Evolutionary conservation across 2,329 filamentous ascomycete species (phyloP).

Genomic region (Microcera coccophila): DNA sequence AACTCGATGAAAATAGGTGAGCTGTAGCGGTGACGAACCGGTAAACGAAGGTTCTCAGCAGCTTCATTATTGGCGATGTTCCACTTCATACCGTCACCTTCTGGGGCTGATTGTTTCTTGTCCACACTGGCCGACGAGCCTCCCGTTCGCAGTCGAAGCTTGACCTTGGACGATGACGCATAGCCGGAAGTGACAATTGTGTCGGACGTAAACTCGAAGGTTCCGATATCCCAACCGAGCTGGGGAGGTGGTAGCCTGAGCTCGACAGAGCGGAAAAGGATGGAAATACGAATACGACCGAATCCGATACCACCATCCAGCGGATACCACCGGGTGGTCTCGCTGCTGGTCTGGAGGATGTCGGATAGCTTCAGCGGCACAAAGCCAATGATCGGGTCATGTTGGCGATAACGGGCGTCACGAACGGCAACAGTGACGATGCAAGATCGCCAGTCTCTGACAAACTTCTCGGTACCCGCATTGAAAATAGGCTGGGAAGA

Average conservation of each 20-base stretch:
- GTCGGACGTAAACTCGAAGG: constrained; percentile 79
- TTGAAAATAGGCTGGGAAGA: constrained; percentile 97
- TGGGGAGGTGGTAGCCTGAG: constrained; percentile 78
- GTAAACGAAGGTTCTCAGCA: constrained; percentile 60
- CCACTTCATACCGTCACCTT: constrained; percentile 51
- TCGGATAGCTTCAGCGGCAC: constrained; percentile 85
- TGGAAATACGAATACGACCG: constrained; percentile 79
- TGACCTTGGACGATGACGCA: constrained; percentile 61
- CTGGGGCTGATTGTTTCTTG: constrained; percentile 57
- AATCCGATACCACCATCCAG: constrained; percentile 91
- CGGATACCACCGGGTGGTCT: constrained; percentile 91
- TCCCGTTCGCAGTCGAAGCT: constrained; percentile 76
- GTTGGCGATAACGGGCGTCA: constrained; percentile 83
- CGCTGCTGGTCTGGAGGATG: constrained; percentile 80
- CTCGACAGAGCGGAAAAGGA: constrained; percentile 87
- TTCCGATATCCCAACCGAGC: constrained; percentile 92
- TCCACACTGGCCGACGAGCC: constrained; percentile 72
- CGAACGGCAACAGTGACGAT: constrained; percentile 86
- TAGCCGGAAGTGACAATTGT: constrained; percentile 64
- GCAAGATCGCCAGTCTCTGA: constrained; percentile 86
- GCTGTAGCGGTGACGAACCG: constrained; percentile 85
- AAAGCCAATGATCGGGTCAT: constrained; percentile 90
- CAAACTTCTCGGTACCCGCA: constrained; percentile 86
- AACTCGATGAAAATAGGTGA: constrained; percentile 89
- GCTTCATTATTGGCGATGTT: constrained; percentile 44